Conservation (phyloP, 768 basidiomycete genomes). For the Rhizopogon vesiculosus region DNA sequence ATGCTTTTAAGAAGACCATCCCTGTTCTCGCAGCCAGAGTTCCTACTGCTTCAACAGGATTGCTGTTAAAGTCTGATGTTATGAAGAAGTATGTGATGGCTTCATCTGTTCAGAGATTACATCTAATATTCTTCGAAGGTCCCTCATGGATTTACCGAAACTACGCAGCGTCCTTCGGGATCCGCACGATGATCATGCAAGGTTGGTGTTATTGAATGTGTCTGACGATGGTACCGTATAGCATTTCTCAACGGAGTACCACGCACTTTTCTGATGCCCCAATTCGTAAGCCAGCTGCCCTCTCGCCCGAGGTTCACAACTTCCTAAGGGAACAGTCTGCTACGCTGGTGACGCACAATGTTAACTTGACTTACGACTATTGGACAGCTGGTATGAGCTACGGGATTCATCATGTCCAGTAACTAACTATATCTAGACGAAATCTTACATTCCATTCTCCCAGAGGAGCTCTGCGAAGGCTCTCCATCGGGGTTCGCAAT, state of each 20-base stretch:
- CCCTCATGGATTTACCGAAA: constrained; percentile 65
- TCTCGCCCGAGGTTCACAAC: constrained; percentile 49
- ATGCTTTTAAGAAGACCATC: constrained; percentile 60
- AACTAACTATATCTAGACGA: constrained; percentile 51
- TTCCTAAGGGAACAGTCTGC: constrained; percentile 54
- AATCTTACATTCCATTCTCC: constrained; percentile 77
- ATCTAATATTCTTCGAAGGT: constrained; percentile 34
- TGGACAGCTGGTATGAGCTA: constrained; percentile 78
- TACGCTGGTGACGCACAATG: constrained; percentile 50
- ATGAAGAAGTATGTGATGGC: constrained; percentile 51
- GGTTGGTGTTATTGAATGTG: constrained; percentile 65
- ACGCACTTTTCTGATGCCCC: constrained; percentile 11
- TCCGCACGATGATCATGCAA: constrained; percentile 42
- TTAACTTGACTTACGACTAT: constrained; percentile 78
- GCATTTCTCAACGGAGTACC: background rate
- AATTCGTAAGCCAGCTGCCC: constrained; percentile 58
- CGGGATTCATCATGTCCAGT: constrained; percentile 1
- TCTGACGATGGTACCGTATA: constrained; percentile 48
- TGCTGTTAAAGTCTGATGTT: constrained; percentile 50
- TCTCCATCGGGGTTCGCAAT: constrained; percentile 85
- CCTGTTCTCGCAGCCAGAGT: constrained; percentile 67
- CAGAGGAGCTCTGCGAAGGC: constrained; percentile 69
- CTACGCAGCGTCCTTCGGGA: constrained; percentile 54
- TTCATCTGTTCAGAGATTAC: background rate
- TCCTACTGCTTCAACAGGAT: constrained; percentile 48